Conservation (phyloP, 768 basidiomycete genomes). For the Psilocybe cyanescens region DNA sequence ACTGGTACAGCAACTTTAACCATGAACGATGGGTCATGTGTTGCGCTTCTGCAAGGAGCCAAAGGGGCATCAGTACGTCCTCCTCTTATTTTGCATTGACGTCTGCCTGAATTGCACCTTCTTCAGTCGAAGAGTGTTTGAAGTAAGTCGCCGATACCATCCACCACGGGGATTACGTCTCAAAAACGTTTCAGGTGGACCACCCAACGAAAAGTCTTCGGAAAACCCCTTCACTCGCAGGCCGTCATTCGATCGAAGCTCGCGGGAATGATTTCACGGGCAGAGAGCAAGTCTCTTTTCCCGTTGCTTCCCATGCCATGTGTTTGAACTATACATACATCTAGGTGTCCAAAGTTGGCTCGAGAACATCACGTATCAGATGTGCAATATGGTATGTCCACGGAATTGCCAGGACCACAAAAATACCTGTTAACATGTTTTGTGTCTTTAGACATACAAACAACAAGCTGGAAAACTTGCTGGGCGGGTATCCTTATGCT, state of each 20-base stretch:
- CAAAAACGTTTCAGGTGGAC: slow-evolving; percentile 61
- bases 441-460: slow-evolving; percentile 55
- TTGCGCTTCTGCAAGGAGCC: slow-evolving; percentile 66
- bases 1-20: slow-evolving; percentile 75
- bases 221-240: slow-evolving; percentile 82
- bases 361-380: slow-evolving; percentile 89
- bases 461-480: slow-evolving; percentile 78
- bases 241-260: slow-evolving; percentile 89
- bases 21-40: slow-evolving; percentile 95
- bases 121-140: slow-evolving; percentile 79
- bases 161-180: neutral
- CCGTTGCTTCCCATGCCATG: neutral
- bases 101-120: neutral
- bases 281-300: slow-evolving; percentile 39
- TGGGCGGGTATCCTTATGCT: slow-evolving; percentile 45
- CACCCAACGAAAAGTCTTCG: slow-evolving; percentile 88
- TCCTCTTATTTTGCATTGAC: neutral
- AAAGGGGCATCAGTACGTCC: slow-evolving; percentile 33
- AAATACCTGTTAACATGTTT: neutral
- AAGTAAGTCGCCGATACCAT: slow-evolving; percentile 46
- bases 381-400: slow-evolving; percentile 74
- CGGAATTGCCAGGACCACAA: neutral
- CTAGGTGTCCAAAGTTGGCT: slow-evolving; percentile 73
- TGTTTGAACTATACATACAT: slow-evolving; percentile 24
- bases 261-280: slow-evolving; percentile 85